These are phyloP conservation scores for Verticillium zaregamsianum DNA, from an alignment of 2,329 filamentous ascomycete genomes.

Conservation along the genomic window DNA sequence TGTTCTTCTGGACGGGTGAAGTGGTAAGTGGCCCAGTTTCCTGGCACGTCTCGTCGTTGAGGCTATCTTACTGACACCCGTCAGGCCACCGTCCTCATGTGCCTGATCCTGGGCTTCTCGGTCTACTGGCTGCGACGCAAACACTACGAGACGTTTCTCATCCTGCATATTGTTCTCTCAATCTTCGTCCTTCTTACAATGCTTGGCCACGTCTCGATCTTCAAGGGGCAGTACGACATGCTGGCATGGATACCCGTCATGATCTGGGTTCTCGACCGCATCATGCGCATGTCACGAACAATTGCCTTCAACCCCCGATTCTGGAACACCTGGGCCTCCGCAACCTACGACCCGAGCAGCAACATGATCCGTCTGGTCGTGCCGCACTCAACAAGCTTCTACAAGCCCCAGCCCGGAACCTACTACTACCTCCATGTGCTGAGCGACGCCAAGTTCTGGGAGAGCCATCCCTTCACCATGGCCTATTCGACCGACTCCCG, in stretches of 20 bases:
- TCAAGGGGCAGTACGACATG: slow-evolving; percentile 40
- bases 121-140: slow-evolving; percentile 46
- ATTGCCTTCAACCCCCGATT: slow-evolving; percentile 32
- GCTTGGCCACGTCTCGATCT: slow-evolving; percentile 52
- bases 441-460: slow-evolving; percentile 35
- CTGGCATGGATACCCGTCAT: slow-evolving; percentile 45
- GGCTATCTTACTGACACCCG: not conserved
- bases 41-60: not conserved
- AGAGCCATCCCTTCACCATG: slow-evolving; percentile 47
- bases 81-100: slow-evolving; percentile 41
- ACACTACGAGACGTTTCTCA: slow-evolving; percentile 48
- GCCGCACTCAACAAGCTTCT: slow-evolving; percentile 27
- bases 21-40: not conserved
- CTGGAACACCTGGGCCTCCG: slow-evolving; percentile 29
- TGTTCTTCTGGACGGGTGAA: slow-evolving; percentile 46
- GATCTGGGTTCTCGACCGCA: slow-evolving; percentile 47
- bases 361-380: slow-evolving; percentile 38
- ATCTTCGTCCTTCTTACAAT: slow-evolving; percentile 44
- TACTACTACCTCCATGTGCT: slow-evolving; percentile 43
- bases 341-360: slow-evolving; percentile 28
- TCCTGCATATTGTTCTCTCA: slow-evolving; percentile 48
- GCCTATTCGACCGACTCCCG: slow-evolving; percentile 19
- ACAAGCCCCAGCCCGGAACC: slow-evolving; percentile 32
- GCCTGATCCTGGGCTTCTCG: slow-evolving; percentile 39
- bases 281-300: slow-evolving; percentile 38